Percentiles rank a stretch among this genome's conserved stretches.
Conservation (phyloP, 331 rosid species). For the Acacia concinna region DNA sequence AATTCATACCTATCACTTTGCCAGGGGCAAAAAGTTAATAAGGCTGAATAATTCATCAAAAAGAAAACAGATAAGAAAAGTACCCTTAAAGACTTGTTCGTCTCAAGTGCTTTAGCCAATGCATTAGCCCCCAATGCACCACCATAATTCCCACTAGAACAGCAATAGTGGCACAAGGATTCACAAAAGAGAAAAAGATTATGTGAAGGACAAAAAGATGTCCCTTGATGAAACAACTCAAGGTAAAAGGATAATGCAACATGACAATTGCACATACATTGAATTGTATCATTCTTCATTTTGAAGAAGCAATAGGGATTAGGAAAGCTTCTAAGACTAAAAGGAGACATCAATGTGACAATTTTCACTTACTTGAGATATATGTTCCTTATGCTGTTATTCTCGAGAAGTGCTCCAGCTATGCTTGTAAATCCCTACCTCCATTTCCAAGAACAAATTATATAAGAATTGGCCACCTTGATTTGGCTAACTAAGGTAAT, state of each 20-base stretch:
- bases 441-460: slow-evolving; percentile 51
- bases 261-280: slow-evolving; percentile 14
- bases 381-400: slow-evolving; percentile 65
- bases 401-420: slow-evolving; percentile 92
- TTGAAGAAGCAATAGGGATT: background rate
- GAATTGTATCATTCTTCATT: background rate
- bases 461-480: slow-evolving; percentile 28
- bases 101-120: slow-evolving; percentile 87
- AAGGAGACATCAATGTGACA: slow-evolving; percentile 17
- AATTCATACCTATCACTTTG: slow-evolving; percentile 8
- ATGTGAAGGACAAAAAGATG: slow-evolving; percentile 16
- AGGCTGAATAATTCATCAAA: slow-evolving; percentile 25
- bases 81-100: slow-evolving; percentile 90
- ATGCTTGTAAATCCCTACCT: slow-evolving; percentile 93
- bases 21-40: background rate
- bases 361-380: slow-evolving; percentile 74
- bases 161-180: slow-evolving; percentile 33
- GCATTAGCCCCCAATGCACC: slow-evolving; percentile 98
- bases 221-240: slow-evolving; percentile 20
- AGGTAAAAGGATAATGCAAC: slow-evolving; percentile 20
- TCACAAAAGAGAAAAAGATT: slow-evolving; percentile 27
- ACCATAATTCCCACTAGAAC: slow-evolving; percentile 91
- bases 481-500: slow-evolving; percentile 25
- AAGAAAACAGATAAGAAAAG: slow-evolving; percentile 28
- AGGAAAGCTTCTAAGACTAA: background rate